Evolutionary conservation across 208 protist genomes (phyloP).

Genomic region (Willaertia magna): DNA sequence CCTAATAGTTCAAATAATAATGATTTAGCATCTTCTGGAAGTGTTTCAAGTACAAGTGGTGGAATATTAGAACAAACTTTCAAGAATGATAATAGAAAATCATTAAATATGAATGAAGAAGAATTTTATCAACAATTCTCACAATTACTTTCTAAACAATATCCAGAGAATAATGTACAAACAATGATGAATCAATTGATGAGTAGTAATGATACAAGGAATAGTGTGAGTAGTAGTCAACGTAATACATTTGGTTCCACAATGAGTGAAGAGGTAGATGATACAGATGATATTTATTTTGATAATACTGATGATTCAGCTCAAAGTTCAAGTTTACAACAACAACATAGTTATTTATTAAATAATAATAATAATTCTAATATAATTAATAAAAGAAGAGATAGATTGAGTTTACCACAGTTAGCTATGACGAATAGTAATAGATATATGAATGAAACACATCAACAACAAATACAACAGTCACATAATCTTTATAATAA

Average conservation of each 20-base stretch:
- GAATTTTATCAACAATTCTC: neutral
- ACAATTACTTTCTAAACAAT: neutral
- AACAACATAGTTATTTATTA: neutral
- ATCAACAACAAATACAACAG: too few species aligned
- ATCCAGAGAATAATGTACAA: neutral
- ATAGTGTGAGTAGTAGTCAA: neutral
- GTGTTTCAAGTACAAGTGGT: neutral
- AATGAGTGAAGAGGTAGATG: neutral
- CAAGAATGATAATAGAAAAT: neutral
- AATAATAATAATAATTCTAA: too few species aligned
- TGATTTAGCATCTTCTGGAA: neutral
- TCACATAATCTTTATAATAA: too few species aligned
- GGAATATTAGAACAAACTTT: neutral
- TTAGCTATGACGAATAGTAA: too few species aligned
- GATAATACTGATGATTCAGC: neutral
- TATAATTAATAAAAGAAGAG: too few species aligned
- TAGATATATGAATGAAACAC: too few species aligned
- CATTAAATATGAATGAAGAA: neutral
- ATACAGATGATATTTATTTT: neutral
- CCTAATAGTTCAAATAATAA: neutral
- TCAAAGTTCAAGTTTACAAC: neutral
- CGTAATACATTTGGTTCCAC: neutral
- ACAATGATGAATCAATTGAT: too few species aligned
- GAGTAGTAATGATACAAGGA: neutral
- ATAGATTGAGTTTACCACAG: too few species aligned